Base-by-base conservation (phyloP, 345 rosid genomes). In the Fremontodendron californicum region DNA sequence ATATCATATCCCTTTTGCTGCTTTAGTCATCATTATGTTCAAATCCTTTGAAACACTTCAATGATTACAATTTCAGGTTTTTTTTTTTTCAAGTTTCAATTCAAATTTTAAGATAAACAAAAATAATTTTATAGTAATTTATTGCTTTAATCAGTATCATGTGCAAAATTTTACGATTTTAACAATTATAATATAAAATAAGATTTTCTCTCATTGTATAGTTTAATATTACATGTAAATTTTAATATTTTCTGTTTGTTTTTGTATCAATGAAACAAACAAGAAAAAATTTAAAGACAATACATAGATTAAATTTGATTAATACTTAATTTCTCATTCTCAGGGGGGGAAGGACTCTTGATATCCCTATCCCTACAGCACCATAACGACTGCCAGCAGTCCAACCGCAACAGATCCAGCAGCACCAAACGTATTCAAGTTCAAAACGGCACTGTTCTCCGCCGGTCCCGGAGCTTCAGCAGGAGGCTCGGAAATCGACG, bases 401-500 rank as follows among this genome's bases (percentile, higher is more conserved):
- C 37, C 55, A 69, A 45, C 37, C 21, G 37, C 55, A 0, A 45
- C 21, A 25, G 73, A 69, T 69, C 55, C 73, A 16, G 55, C n/a
- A 3, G 23, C 73, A 25, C 23, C 35, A 9, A 69, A 45, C 13
- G 4, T 25, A 15, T 45, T 45, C 19, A 68, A 45, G 55, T 68
- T 68, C 39, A 25, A 45, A 45, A 69, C 73, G 21, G 55, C 73
- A 15, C 55, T 45, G 37, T 45, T 69, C 39, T 25, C 73, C 39
- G 55, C 21, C 18, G 73, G 73, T 25, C 21, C 73, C 11, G 73
- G 73, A 45, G 73, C 73, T 45, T 46, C 73, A 16, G 37, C 39
- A 1, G 55, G 73, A 25, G 73, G 1, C 6, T 27, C 55, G 13
- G 39, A 25, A 45, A 45, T 69, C 39, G 73, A 45, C 9, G 55